Evolutionary conservation across 139 green algal genomes (phyloP), one percentile per base, ranked within the genome.

Genomic region (Volvox africanus): DNA sequence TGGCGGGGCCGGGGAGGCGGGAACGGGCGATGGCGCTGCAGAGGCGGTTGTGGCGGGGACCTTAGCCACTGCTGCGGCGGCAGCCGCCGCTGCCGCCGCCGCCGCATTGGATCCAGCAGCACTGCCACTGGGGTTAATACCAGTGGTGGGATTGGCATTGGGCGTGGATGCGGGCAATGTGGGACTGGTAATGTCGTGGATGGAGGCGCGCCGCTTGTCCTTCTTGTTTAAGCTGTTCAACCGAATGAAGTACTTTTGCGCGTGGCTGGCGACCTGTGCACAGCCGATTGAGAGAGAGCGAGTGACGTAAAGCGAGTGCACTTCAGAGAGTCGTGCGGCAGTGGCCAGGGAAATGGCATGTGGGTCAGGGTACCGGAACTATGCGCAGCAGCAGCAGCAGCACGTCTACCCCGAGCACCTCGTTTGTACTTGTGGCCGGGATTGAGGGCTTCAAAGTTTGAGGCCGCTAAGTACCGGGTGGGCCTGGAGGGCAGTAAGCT

Each of bases 191-290:
- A 99, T 99, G 96, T 99, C 98, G 91, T 99, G 97, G 88, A 99
- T 99, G 86, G 83, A 95, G 20, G 95, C 95, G 0, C 97, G 94
- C 62, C 96, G 92, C 91, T 98, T 98, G 92, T 98, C 96, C 94
- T 99, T 98, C 88, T 99, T 99, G 91, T 97, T 98, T 13, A 76
- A 26, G 28, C 89, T 95, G 93, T 98, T 98, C 19, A 99, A 92
- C 21, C 98, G 94, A 87, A 99, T 99, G 91, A 99, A 99, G 93
- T 99, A 99, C 94, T 99, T 99, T 89, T 99, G 97, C 6, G 97
- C 97, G 90, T 99, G 97, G 77, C 92, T 97, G 50, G 98, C 98
- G 21, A 99, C 98, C 95, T 97, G 94, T 32, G 73, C 44, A 55
- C 5, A 5, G 9, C 5, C 5, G 44, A 9, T 55, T 55, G 9